These are phyloP conservation scores for Leucoagaricus sp. DNA, from an alignment of 1,284 basidiomycete species.

Conservation along the genomic window DNA sequence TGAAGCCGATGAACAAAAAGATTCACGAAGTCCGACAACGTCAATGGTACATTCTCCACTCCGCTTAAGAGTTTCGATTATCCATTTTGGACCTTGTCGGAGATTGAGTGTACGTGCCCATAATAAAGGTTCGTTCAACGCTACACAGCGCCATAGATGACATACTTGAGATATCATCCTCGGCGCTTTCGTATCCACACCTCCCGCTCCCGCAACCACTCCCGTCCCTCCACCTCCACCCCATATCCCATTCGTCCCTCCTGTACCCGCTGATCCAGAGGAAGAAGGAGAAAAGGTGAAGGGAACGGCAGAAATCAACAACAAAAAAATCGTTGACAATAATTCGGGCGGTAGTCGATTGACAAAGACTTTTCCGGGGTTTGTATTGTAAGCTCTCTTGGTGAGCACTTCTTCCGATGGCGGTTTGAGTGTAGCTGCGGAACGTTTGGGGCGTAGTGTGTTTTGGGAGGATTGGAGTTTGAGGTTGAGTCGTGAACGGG, in stretches of 20 bases:
- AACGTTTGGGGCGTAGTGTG: neutral
- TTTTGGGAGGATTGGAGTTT: neutral
- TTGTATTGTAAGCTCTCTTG: neutral
- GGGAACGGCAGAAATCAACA: neutral
- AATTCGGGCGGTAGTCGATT: conserved; percentile 9
- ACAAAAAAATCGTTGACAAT: neutral
- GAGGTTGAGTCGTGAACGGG: neutral
- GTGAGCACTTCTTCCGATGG: neutral
- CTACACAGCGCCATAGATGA: conserved; percentile 6
- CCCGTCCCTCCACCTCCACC: no score
- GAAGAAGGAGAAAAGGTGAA: neutral
- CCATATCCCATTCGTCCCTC: neutral
- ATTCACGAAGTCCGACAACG: conserved; percentile 1
- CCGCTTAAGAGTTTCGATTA: neutral
- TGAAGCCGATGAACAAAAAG: neutral
- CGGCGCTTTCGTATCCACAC: neutral
- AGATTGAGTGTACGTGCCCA: conserved; percentile 12
- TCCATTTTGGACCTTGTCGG: conserved; percentile 10
- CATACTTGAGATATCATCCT: conserved; percentile 3
- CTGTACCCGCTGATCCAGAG: neutral
- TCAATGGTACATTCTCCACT: conserved; percentile 5
- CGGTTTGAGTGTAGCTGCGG: neutral
- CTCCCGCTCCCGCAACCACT: no score
- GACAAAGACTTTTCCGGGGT: neutral
- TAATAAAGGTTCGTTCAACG: neutral